Base-by-base conservation (phyloP, 345 rosid genomes). In the Rhizophora mangle region DNA sequence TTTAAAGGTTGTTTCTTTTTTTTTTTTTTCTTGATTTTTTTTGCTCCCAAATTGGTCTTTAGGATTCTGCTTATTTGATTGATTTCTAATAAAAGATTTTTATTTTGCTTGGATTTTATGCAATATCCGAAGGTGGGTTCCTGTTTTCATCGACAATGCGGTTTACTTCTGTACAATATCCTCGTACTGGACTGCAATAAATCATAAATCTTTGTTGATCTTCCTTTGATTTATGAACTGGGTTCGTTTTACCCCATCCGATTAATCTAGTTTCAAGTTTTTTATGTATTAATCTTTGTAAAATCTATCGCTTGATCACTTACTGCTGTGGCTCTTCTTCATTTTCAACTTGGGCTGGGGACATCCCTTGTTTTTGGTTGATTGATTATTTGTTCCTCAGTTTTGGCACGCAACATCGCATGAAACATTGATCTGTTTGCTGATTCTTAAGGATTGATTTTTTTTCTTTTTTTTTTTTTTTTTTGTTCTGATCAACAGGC, bases 1-100 rank as follows among this genome's bases (percentile, higher is more conserved):
- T 76, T 21, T 51, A 47, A 88, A 86, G 90, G 93, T 88, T 51
- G 71, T 84, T 74, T 72, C 18, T 57, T 36, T 31, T 5, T 20
- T 15, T 26, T 27, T 0, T 24, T 24, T 20, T 66, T 46, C 30
- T 27, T 71, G 47, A 20, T 70, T 24, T 10, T 31, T 62, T n/a
- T 24, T 24, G n/a, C 15, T 51, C 36, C 55, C 39, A 62, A 63
- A 26, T 37, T 56, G 68, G 8, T 16, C 62, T 32, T 1, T 54
- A 18, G 56, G 31, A 1, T 62, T 54, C 63, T 53, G 20, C 37
- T 54, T 39, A 19, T 63, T 71, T 39, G 62, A 63, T 63, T 51
- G 62, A 26, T 62, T 62, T 22, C n/a, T 21, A 56, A 56, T 9
- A 6, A 15, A 36, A 4, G 11, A 9, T 22, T 31, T 31, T 26